These are phyloP conservation scores for Aspergillus cejpii DNA, from an alignment of 2,329 filamentous ascomycete genomes.

Conservation along the genomic window DNA sequence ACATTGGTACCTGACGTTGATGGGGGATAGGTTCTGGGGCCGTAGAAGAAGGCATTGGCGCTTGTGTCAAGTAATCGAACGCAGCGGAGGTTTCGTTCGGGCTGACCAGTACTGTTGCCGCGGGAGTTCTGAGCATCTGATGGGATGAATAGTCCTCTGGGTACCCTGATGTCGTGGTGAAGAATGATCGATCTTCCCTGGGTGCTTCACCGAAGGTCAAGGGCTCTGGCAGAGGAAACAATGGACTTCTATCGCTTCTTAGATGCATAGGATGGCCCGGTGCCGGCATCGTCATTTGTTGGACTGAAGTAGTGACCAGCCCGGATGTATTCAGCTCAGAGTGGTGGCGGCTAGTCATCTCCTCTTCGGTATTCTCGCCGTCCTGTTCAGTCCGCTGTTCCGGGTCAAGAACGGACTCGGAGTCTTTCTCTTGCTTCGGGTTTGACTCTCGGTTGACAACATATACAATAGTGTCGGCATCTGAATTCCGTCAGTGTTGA, in stretches of 20 bases:
- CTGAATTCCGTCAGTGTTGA: slow-evolving; percentile 13
- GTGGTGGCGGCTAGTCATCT: slow-evolving; percentile 24
- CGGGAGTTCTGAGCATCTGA: slow-evolving; percentile 24
- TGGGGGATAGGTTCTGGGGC: slow-evolving; percentile 18
- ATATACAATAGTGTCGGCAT: slow-evolving; percentile 33
- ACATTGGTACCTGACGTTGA: slow-evolving; percentile 16
- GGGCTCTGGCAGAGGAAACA: slow-evolving; percentile 28
- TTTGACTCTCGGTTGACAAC: slow-evolving; percentile 34
- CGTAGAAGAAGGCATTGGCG: slow-evolving; percentile 20
- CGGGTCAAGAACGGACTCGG: slow-evolving; percentile 23
- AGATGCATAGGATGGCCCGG: slow-evolving; percentile 20
- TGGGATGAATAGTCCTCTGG: slow-evolving; percentile 25
- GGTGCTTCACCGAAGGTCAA: slow-evolving; percentile 24
- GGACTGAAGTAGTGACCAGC: slow-evolving; percentile 22
- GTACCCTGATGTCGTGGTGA: slow-evolving; percentile 24
- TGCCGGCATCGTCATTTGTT: slow-evolving; percentile 16
- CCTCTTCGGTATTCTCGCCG: slow-evolving; percentile 26
- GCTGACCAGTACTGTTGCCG: slow-evolving; percentile 23
- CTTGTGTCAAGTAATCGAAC: slow-evolving; percentile 28
- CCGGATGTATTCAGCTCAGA: slow-evolving; percentile 22
- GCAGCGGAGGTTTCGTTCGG: slow-evolving; percentile 26
- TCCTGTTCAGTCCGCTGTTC: slow-evolving; percentile 18
- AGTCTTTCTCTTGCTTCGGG: slow-evolving; percentile 29
- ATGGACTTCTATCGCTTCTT: slow-evolving; percentile 10
- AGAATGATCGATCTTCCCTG: slow-evolving; percentile 26